Percentiles rank a stretch among this genome's conserved stretches.
phyloP scores from a whole-genome alignment of 305 asterid genomes.

The Fraxinus sp. region DNA sequence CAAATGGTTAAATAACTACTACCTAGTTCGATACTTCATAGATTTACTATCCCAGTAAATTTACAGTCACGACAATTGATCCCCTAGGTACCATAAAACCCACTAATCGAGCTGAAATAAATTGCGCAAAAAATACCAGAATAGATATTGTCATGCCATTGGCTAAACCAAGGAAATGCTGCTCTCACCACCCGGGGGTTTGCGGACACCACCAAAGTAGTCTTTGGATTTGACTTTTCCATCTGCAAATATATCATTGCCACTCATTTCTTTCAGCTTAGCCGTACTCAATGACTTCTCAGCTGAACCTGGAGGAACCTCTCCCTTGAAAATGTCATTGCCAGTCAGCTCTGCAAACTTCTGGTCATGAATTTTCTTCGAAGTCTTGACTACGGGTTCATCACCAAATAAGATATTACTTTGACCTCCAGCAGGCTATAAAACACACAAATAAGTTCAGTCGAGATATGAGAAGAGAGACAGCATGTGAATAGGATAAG shows the following conservation, averaged over 20 bases:
- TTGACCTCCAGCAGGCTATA: conserved; percentile 94
- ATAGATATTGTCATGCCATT: not conserved
- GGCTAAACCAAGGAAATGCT: conserved; percentile 69
- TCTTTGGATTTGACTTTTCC: conserved; percentile 71
- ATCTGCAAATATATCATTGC: conserved; percentile 72
- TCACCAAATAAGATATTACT: conserved; percentile 84
- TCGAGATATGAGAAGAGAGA: not conserved
- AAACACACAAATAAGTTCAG: not conserved
- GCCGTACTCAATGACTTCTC: conserved; percentile 80
- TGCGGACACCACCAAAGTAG: conserved; percentile 79
- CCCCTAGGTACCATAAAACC: not conserved
- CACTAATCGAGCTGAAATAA: not conserved
- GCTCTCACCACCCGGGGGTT: conserved; percentile 94
- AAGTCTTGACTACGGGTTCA: conserved; percentile 48
- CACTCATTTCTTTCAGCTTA: conserved; percentile 84
- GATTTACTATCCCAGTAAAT: conserved; percentile 3
- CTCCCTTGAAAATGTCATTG: conserved; percentile 84
- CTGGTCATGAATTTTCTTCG: conserved; percentile 78
- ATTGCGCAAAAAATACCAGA: not conserved
- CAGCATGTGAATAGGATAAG: not conserved
- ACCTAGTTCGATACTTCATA: conserved; percentile 13
- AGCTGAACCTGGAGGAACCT: conserved; percentile 63
- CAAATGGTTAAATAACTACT: conserved; percentile 1
- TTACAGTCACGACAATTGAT: not conserved
- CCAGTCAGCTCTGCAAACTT: conserved; percentile 84